A percentile compares a stretch with the other conserved stretches of the same genome.
These are phyloP conservation scores for Colletotrichum sp. DNA, from an alignment of 2,329 filamentous ascomycete genomes.

Conservation along the genomic window DNA sequence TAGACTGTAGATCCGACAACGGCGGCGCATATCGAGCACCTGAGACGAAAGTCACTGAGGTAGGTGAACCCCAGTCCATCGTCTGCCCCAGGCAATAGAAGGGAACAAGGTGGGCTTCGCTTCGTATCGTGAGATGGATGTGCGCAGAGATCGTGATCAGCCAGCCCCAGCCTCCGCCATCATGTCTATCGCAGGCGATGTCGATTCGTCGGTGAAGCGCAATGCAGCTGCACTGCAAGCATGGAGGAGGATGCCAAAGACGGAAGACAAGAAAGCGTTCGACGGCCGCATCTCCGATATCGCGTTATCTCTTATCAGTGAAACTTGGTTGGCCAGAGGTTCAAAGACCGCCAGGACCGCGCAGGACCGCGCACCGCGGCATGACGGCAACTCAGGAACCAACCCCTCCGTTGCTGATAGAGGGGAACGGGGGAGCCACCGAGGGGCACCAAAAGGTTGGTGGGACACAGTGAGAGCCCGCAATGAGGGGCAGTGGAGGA, in stretches of 20 bases:
- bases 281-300: constrained; percentile 16
- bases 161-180: background rate
- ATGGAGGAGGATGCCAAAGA: background rate
- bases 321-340: background rate
- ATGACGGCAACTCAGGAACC: constrained; percentile 13
- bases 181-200: background rate
- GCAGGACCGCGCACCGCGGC: background rate
- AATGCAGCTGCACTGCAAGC: background rate
- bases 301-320: constrained; percentile 21
- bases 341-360: background rate
- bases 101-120: background rate
- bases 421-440: background rate
- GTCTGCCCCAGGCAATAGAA: background rate
- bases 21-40: background rate
- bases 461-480: background rate
- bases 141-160: background rate
- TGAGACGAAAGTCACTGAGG: background rate
- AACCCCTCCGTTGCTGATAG: constrained; percentile 11
- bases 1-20: constrained; percentile 1
- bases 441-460: background rate
- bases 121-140: background rate
- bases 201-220: background rate
- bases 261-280: background rate
- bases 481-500: background rate
- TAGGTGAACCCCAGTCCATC: background rate